Conservation (phyloP, 305 asterid species). For the Solanum chacoense region DNA sequence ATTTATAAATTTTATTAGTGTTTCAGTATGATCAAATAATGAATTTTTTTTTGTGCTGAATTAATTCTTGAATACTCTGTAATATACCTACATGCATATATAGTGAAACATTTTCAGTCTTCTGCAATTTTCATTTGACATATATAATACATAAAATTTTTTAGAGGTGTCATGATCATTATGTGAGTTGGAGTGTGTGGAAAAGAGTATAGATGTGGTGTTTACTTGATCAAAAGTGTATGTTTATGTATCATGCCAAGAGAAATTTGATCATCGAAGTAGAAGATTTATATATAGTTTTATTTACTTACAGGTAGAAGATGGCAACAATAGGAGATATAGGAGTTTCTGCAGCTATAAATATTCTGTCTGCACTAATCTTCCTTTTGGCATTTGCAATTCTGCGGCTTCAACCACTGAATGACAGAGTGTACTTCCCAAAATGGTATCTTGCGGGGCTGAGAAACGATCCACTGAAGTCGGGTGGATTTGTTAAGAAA, state of each 20-base stretch:
- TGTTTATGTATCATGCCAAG: background rate
- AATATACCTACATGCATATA: background rate
- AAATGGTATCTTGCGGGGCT: constrained; percentile 91
- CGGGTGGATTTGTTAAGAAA: constrained; percentile 45
- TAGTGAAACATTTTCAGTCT: background rate
- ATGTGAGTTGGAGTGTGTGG: background rate
- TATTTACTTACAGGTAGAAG: constrained; percentile 6
- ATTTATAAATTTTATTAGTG: background rate
- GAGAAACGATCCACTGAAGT: constrained; percentile 50
- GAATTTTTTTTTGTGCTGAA: background rate
- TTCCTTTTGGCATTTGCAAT: constrained; percentile 71
- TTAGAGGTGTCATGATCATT: background rate
- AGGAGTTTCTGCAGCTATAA: constrained; percentile 85
- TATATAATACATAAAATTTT: background rate
- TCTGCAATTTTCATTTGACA: background rate
- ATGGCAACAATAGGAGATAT: constrained; percentile 82
- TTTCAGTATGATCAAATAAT: background rate
- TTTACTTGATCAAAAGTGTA: background rate
- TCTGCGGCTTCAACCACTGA: constrained; percentile 77
- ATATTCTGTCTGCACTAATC: constrained; percentile 53
- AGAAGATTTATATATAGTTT: constrained; percentile 8
- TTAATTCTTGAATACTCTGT: background rate
- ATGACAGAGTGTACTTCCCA: constrained; percentile 86
- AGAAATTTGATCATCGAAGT: constrained; percentile 1
- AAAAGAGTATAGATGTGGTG: background rate